Conservation (phyloP, 495 filamentous ascomycete genomes). For the Tuber indicum region DNA sequence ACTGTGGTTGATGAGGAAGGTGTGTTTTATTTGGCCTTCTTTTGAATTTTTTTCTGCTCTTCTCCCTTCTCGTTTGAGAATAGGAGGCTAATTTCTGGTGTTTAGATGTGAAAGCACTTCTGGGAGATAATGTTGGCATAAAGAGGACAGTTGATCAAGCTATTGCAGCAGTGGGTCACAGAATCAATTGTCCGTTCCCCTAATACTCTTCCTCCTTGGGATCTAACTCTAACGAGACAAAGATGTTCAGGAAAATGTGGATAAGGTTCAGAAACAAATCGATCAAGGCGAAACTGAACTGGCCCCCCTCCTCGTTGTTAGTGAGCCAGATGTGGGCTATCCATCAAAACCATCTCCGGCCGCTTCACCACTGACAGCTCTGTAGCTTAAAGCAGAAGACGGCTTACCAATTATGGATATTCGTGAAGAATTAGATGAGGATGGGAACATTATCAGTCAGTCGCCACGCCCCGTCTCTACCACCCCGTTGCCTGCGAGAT, state of each 20-base stretch:
- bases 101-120: conserved; percentile 57
- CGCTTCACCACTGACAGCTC: conserved; percentile 44
- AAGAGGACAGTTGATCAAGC: conserved; percentile 53
- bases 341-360: conserved; percentile 13
- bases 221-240: conserved; percentile 11
- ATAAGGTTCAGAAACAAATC: conserved; percentile 61
- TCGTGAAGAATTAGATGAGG: conserved; percentile 82
- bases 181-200: conserved; percentile 60
- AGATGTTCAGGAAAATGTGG: conserved; percentile 73
- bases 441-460: conserved; percentile 67
- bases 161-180: conserved; percentile 60
- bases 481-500: not conserved
- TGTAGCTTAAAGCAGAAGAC: conserved; percentile 54
- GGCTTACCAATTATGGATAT: conserved; percentile 77
- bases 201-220: not conserved
- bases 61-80: conserved; percentile 26
- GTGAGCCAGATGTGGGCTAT: conserved; percentile 39
- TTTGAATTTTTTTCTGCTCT: not conserved
- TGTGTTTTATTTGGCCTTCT: conserved; percentile 25
- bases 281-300: conserved; percentile 54
- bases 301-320: conserved; percentile 47
- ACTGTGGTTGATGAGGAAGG: conserved; percentile 55
- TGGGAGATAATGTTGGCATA: conserved; percentile 51
- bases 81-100: conserved; percentile 44
- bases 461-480: not conserved